A percentile compares a stretch with the other conserved stretches of the same genome.
These are phyloP conservation scores for Cryptococcus deneoformans DNA, from an alignment of 1,284 basidiomycete species.

Conservation along the genomic window DNA sequence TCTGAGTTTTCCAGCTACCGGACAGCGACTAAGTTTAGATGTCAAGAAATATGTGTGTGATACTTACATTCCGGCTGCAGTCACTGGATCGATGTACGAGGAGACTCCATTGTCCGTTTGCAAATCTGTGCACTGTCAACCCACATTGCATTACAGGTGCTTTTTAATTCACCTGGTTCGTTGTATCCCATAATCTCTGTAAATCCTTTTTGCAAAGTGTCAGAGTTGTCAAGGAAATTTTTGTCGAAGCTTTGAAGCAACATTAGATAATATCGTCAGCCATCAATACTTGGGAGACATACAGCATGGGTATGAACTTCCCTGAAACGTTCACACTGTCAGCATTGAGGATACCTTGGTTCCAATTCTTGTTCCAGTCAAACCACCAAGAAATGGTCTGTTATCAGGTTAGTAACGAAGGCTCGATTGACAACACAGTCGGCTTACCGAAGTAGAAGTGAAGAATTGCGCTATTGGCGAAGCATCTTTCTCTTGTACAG, in stretches of 20 bases:
- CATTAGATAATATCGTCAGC: background rate
- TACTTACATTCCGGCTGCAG: constrained; percentile 3
- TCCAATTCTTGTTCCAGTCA: constrained; percentile 33
- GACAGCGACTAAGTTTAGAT: background rate
- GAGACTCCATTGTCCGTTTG: background rate
- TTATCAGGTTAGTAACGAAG: background rate
- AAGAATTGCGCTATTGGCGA: background rate
- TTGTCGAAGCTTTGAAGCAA: constrained; percentile 13
- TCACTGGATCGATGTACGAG: background rate
- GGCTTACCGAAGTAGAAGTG: background rate
- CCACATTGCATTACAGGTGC: background rate
- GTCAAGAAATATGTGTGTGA: background rate
- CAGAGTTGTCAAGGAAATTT: constrained; percentile 10
- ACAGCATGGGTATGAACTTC: constrained; percentile 28
- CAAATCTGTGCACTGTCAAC: constrained; percentile 4
- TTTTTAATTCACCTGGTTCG: constrained; percentile 25
- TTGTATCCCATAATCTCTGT: constrained; percentile 28
- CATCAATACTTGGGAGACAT: constrained; percentile 1
- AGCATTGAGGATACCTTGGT: constrained; percentile 14
- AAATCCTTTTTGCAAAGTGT: constrained; percentile 18
- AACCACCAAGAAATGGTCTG: constrained; percentile 20
- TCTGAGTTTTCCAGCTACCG: constrained; percentile 21
- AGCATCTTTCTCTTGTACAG: constrained; percentile 20
- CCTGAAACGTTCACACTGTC: constrained; percentile 10
- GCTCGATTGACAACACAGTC: background rate